phyloP scores from a whole-genome alignment of 2,329 filamentous ascomycete genomes.

The Fusarium bactridioides region DNA sequence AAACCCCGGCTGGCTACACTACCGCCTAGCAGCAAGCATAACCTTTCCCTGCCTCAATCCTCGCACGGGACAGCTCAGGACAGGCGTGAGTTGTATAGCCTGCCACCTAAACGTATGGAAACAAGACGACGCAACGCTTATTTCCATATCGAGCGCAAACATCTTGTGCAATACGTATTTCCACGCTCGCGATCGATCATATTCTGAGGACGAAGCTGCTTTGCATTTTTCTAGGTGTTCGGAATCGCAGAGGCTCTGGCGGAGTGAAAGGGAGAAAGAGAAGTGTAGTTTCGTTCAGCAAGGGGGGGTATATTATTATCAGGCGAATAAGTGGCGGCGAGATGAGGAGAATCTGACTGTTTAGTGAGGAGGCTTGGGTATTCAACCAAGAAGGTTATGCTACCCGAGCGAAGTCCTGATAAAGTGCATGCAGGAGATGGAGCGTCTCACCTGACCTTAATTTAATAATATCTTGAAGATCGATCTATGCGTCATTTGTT shows the following conservation, averaged over 20 bases:
- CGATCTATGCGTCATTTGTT: background rate
- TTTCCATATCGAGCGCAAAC: background rate
- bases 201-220: background rate
- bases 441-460: accelerated
- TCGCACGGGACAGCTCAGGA: background rate
- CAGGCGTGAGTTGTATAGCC: constrained; percentile 1
- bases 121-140: accelerated
- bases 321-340: background rate
- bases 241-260: background rate
- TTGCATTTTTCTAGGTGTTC: background rate
- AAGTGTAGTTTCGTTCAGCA: accelerated
- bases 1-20: background rate
- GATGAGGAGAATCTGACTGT: background rate
- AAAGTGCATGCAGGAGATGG: accelerated
- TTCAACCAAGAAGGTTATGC: accelerated
- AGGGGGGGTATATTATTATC: accelerated
- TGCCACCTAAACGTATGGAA: background rate
- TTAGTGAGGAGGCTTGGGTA: accelerated
- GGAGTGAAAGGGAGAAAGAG: accelerated
- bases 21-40: background rate
- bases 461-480: background rate
- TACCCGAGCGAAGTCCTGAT: background rate
- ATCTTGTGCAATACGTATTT: background rate
- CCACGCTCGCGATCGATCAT: background rate
- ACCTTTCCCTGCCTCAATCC: background rate